Conservation (phyloP, 2,329 filamentous ascomycete genomes). For the Neofusicoccum kwambonambiense region DNA sequence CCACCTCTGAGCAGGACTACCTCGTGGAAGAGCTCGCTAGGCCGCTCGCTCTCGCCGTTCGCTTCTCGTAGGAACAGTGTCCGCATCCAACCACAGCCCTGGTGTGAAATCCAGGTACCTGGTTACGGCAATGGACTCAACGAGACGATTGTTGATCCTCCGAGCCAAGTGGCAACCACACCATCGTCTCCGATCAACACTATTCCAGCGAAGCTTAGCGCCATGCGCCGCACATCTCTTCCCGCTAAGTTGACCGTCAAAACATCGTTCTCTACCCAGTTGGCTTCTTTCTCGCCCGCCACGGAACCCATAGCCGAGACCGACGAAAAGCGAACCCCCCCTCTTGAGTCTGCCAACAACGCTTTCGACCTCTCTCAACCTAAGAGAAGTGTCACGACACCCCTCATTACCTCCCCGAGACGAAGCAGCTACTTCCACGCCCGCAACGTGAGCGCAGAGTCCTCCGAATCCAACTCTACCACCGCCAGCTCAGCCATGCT, state of each 20-base stretch:
- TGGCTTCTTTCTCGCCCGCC: neutral
- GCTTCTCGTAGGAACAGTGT: slow-evolving; percentile 31
- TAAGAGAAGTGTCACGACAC: neutral
- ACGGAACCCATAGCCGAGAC: slow-evolving; percentile 12
- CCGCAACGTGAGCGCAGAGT: neutral
- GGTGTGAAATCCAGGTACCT: slow-evolving; percentile 40
- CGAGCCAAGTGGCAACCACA: neutral
- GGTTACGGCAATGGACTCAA: slow-evolving; percentile 40
- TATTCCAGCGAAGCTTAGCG: neutral
- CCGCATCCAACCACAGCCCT: slow-evolving; percentile 28
- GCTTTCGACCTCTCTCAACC: neutral
- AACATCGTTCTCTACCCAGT: neutral
- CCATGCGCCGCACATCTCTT: slow-evolving; percentile 1
- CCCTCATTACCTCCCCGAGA: neutral
- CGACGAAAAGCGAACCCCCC: slow-evolving; percentile 13
- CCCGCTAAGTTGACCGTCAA: slow-evolving; percentile 12
- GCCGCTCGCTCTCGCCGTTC: slow-evolving; percentile 30
- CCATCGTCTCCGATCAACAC: neutral
- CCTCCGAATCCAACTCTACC: neutral
- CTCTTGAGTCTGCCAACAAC: neutral
- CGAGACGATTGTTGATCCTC: slow-evolving; percentile 20
- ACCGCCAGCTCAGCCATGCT: neutral
- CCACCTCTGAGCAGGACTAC: slow-evolving; percentile 27
- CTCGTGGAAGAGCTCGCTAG: slow-evolving; percentile 36
- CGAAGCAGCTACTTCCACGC: slow-evolving; percentile 3